Base-by-base conservation (phyloP, 257 asterid species). In the Anisodus acutangulus region DNA sequence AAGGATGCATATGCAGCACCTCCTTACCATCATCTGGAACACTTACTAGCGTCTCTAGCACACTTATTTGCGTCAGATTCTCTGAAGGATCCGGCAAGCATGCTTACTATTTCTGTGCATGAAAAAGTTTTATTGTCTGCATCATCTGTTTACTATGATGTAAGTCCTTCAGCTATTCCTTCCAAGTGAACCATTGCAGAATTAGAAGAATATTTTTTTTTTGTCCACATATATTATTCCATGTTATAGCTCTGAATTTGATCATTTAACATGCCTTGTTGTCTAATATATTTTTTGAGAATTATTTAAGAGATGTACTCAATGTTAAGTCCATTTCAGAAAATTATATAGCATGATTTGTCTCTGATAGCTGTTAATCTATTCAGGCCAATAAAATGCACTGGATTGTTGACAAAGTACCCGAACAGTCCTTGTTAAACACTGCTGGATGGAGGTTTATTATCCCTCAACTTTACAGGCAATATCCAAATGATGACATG, bases 361-460 rank as follows among this genome's bases (percentile, higher is more conserved):
- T 26, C 51, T 76, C 81, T 76, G 26, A 76, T 76, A 51, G 63
- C 68, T 63, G 59, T 83, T 69, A 31, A 83, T 84, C 81, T 84
- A 60, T 60, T 88, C 88, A 95, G 99, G 97, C 97, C 13, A 88
- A 82, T 85, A 91, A 91, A 85, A 86, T 97, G 97, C 93, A 91
- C 41, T 91, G 97, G 95, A 79, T 89, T 58, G 95, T 97, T 41
- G 95, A 93, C 84, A 88, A 93, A 85, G 86, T 91, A 60, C 94
- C 97, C 13, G 95, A 94, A 84, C 91, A 92, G 80, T 85, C 89
- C 83, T 90, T 93, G 84, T 62, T 97, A 90, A 97, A 95, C 92
- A 97, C 99, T 63, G 94, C 97, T 83, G 93, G 88, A 80, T 97
- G 98, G 98, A 95, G 93, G 84, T 93, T 88, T 86, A 83, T 95